These are phyloP conservation scores for Ceriops decandra DNA, from an alignment of 345 rosid species.

Conservation along the genomic window DNA sequence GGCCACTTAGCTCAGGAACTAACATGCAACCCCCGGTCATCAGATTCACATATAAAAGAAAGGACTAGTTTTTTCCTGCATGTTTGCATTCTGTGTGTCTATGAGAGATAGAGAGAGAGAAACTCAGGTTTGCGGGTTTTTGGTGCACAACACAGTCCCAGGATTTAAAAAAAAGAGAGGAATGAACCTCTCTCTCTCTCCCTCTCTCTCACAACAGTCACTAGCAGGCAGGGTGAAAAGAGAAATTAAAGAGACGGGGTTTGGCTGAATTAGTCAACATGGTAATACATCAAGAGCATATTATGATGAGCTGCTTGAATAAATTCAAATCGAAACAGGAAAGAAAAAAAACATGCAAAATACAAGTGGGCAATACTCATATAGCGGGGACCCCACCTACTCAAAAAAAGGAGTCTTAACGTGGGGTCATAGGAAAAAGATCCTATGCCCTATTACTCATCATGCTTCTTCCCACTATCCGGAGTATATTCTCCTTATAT, in stretches of 20 bases:
- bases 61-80: conserved; percentile 27
- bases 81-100: conserved; percentile 1
- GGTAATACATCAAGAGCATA: conserved; percentile 37
- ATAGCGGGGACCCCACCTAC: background rate
- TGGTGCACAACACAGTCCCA: conserved; percentile 1
- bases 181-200: background rate
- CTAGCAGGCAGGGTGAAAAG: conserved; percentile 12
- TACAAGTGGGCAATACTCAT: conserved; percentile 19
- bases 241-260: conserved; percentile 1
- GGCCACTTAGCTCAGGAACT: conserved; percentile 10
- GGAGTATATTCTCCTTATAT: conserved; percentile 32
- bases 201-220: background rate
- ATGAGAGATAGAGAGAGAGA: background rate
- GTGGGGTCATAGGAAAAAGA: conserved; percentile 35
- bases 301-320: conserved; percentile 27
- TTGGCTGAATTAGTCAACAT: conserved; percentile 45
- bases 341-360: conserved; percentile 19
- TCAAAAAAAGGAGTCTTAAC: background rate
- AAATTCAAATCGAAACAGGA: background rate
- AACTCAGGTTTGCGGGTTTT: background rate
- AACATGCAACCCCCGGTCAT: conserved; percentile 8
- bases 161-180: background rate
- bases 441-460: conserved; percentile 29
- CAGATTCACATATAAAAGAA: conserved; percentile 11
- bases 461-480: conserved; percentile 44